A percentile compares a stretch with the other conserved stretches of the same genome.
These are phyloP conservation scores for Vaccinium macrocarpon DNA, from an alignment of 148 eudicot genomes.

Conservation along the genomic window DNA sequence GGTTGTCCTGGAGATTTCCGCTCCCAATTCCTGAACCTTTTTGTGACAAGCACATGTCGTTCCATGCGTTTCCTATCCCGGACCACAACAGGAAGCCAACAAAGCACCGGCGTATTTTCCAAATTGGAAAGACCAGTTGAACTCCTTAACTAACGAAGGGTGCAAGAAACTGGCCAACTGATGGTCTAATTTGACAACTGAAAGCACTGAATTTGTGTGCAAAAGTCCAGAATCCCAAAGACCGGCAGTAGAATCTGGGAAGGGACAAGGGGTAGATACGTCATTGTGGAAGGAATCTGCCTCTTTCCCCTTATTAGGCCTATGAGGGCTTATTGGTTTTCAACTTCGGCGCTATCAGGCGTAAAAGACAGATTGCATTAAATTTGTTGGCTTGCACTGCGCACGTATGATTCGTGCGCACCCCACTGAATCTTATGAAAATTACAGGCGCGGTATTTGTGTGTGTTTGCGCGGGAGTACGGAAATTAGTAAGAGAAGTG, in stretches of 20 bases:
- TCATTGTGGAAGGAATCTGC: neutral
- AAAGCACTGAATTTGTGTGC: neutral
- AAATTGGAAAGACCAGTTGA: neutral
- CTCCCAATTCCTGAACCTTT: neutral
- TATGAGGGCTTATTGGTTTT: neutral
- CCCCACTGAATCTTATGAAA: too few relatives aligned
- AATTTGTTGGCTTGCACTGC: too few relatives aligned
- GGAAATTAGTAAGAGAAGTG: too few relatives aligned
- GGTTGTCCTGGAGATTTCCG: neutral
- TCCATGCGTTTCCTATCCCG: too few relatives aligned
- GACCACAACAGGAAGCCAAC: neutral
- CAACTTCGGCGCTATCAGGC: neutral
- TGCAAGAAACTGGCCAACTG: neutral
- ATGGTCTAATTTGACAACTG: neutral
- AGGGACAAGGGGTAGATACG: constrained; percentile 2
- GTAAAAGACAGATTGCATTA: too few relatives aligned
- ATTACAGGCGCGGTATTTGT: too few relatives aligned
- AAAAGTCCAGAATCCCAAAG: neutral
- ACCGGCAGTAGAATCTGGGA: neutral
- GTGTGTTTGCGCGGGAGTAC: too few relatives aligned
- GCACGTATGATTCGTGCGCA: too few relatives aligned
- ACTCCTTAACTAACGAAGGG: neutral
- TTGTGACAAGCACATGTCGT: too few relatives aligned
- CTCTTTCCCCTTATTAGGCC: neutral
- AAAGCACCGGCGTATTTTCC: neutral